Evolutionary conservation across 306 rosid genomes (phyloP).

Genomic region (Hylodesmum podocarpum): DNA sequence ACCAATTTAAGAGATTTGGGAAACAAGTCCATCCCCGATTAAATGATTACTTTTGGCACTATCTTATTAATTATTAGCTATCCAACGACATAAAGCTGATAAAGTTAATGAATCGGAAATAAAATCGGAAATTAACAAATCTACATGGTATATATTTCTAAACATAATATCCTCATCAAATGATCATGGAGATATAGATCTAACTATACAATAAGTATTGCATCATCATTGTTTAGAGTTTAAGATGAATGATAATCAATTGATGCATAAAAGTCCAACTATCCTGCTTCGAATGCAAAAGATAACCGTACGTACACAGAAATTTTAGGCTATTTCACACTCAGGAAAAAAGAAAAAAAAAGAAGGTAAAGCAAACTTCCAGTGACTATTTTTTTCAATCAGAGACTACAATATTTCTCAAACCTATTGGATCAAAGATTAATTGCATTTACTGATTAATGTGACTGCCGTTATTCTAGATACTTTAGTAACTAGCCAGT

Average conservation of each 20-base stretch:
- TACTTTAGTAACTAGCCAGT: too few species aligned
- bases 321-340: neutral
- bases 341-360: neutral
- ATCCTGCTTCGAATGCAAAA: neutral
- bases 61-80: too few species aligned
- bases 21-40: neutral
- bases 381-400: too few species aligned
- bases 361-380: slow-evolving; percentile 6
- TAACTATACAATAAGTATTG: neutral
- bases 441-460: too few species aligned
- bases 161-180: neutral
- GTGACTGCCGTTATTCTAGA: too few species aligned
- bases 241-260: neutral
- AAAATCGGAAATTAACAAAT: neutral
- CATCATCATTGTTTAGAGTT: neutral
- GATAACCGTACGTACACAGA: neutral
- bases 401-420: too few species aligned
- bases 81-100: neutral
- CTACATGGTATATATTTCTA: neutral
- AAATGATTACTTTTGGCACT: neutral
- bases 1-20: neutral
- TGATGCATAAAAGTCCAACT: slow-evolving; percentile 2
- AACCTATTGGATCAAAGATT: too few species aligned
- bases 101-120: too few species aligned
- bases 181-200: neutral